Conservation (phyloP, 306 rosid species). For the Quercus variabilis region DNA sequence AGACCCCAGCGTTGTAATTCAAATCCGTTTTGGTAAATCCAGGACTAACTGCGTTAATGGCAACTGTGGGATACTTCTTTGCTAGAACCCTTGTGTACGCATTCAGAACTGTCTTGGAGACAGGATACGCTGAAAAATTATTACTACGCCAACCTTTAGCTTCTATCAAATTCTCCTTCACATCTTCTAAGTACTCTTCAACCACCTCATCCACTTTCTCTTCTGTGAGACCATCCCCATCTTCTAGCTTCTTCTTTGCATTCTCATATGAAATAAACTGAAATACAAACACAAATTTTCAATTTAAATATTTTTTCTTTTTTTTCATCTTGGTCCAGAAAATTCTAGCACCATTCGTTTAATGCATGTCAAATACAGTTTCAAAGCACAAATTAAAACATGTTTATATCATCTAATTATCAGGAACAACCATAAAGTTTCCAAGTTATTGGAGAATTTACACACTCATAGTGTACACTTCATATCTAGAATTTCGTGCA, state of each 20-base stretch:
- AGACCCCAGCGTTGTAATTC: not conserved
- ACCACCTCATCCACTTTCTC: slow-evolving; percentile 1
- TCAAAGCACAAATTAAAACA: too few relatives aligned
- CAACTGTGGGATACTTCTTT: not conserved
- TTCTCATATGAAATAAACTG: not conserved
- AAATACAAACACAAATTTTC: not conserved
- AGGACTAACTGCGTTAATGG: not conserved
- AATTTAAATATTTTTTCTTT: too few relatives aligned
- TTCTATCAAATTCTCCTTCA: not conserved
- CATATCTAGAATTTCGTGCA: too few relatives aligned
- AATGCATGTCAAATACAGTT: too few relatives aligned
- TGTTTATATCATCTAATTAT: too few relatives aligned
- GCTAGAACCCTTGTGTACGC: not conserved
- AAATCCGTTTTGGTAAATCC: not conserved
- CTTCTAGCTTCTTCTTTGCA: not conserved
- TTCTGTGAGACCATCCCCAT: not conserved
- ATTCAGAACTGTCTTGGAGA: not conserved
- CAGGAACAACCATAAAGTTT: too few relatives aligned
- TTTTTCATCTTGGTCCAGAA: too few relatives aligned
- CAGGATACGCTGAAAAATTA: not conserved
- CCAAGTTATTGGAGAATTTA: too few relatives aligned
- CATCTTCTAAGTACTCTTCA: not conserved
- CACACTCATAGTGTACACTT: too few relatives aligned
- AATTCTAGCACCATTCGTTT: too few relatives aligned
- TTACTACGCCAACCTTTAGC: not conserved